A percentile compares a stretch with the other conserved stretches of the same genome.
phyloP scores from a whole-genome alignment of 163 green algal species.

The Prototheca stagnorum region DNA sequence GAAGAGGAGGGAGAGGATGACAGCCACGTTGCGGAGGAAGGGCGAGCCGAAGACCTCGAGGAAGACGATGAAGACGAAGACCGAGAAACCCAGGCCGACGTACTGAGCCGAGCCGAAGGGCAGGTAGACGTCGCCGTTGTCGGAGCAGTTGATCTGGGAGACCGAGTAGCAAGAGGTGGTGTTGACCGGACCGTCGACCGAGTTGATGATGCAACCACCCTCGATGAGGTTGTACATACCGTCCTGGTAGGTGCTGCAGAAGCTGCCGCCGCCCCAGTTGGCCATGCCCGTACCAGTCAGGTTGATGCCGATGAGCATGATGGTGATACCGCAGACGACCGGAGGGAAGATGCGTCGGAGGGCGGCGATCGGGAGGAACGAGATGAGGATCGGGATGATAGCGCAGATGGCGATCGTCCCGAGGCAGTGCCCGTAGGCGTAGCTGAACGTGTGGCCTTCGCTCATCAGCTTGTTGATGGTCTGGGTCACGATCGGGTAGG shows the following conservation, averaged over 20 bases:
- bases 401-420: constrained; percentile 28
- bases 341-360: constrained; percentile 45
- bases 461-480: constrained; percentile 5
- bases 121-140: constrained; percentile 55
- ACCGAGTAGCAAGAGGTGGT: constrained; percentile 18
- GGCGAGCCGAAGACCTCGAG: constrained; percentile 65
- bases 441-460: constrained; percentile 22
- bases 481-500: constrained; percentile 1
- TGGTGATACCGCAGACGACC: constrained; percentile 49
- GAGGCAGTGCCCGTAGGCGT: constrained; percentile 46
- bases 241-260: constrained; percentile 40
- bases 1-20: constrained; percentile 50
- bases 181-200: no score
- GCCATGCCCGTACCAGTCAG: constrained; percentile 11
- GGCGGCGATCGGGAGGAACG: constrained; percentile 31
- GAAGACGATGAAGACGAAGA: constrained; percentile 47
- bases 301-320: constrained; percentile 14
- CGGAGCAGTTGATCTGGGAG: constrained; percentile 19
- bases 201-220: constrained; percentile 6
- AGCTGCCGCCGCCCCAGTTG: constrained; percentile 54
- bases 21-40: constrained; percentile 57
- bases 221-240: constrained; percentile 1
- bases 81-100: constrained; percentile 47
- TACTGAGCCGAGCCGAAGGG: constrained; percentile 52
- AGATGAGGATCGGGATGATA: constrained; percentile 39